Conservation (phyloP, 495 filamentous ascomycete genomes). For the Daldinia grandis region DNA sequence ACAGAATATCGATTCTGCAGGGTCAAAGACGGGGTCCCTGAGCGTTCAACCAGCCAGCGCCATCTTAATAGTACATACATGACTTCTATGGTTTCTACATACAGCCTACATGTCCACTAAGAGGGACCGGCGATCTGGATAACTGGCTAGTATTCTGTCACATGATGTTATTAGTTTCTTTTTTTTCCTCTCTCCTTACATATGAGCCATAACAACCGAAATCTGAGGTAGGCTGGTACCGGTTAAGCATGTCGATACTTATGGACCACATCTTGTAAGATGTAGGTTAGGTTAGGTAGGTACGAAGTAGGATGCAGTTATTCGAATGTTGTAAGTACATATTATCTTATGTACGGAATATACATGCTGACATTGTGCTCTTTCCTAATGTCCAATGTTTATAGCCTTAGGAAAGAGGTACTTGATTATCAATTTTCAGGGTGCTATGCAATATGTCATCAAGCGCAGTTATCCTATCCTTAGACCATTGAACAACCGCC, state of each 20-base stretch:
- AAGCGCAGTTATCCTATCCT: constrained; percentile 14
- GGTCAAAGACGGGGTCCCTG: constrained; percentile 24
- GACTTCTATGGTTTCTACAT: background rate
- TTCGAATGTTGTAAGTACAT: no score
- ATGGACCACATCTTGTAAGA: constrained; percentile 7
- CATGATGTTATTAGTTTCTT: constrained; percentile 24
- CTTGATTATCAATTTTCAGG: constrained; percentile 3
- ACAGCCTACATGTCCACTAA: background rate
- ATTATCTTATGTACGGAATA: background rate
- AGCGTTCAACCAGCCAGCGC: constrained; percentile 26
- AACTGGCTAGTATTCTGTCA: constrained; percentile 33
- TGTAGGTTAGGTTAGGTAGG: no score
- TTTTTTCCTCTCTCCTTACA: background rate
- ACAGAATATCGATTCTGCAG: constrained; percentile 40
- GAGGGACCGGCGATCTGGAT: constrained; percentile 35
- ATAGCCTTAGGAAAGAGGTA: background rate
- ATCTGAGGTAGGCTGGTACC: constrained; percentile 1
- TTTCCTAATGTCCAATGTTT: background rate
- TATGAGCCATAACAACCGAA: constrained; percentile 3
- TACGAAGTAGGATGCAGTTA: no score
- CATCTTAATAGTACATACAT: constrained; percentile 19
- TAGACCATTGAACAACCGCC: constrained; percentile 32
- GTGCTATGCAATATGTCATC: constrained; percentile 22
- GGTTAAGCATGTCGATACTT: constrained; percentile 16
- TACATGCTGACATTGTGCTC: background rate